Conservation (phyloP, 106 monocot genomes). For the Hemerocallis citrina region DNA sequence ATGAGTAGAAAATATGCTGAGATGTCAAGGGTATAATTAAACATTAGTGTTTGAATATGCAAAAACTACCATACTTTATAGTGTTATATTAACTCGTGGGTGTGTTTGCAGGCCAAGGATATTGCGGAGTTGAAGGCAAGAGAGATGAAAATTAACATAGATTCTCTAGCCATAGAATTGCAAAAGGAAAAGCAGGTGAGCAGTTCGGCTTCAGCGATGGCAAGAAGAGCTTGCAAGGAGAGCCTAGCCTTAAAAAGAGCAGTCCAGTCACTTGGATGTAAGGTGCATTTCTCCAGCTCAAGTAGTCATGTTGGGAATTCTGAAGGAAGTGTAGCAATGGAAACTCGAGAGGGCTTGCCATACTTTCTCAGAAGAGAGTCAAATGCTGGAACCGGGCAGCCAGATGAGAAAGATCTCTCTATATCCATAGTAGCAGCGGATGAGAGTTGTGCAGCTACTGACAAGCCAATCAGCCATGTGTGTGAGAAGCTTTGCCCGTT, state of each 20-base stretch:
- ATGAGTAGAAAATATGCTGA: conserved; percentile 51
- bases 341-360: conserved; percentile 8
- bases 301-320: conserved; percentile 10
- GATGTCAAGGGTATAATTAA: conserved; percentile 39
- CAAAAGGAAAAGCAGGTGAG: conserved; percentile 47
- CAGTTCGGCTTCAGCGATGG: conserved; percentile 36
- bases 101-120: conserved; percentile 56
- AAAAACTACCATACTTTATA: background rate
- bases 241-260: conserved; percentile 67
- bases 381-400: conserved; percentile 7
- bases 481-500: conserved; percentile 83
- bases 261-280: conserved; percentile 80
- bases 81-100: background rate
- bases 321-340: conserved; percentile 14
- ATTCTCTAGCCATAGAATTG: conserved; percentile 39
- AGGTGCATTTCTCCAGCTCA: conserved; percentile 54
- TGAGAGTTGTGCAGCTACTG: conserved; percentile 31
- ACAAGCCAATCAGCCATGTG: conserved; percentile 20
- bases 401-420: conserved; percentile 42
- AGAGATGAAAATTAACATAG: conserved; percentile 40
- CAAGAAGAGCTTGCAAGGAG: conserved; percentile 51
- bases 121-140: conserved; percentile 41
- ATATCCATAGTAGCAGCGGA: conserved; percentile 62
- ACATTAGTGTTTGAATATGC: conserved; percentile 1
- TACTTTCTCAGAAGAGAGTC: conserved; percentile 13